These are phyloP conservation scores for Pyrenochaeta sp. DNA, from an alignment of 2,329 filamentous ascomycete species.

Conservation along the genomic window DNA sequence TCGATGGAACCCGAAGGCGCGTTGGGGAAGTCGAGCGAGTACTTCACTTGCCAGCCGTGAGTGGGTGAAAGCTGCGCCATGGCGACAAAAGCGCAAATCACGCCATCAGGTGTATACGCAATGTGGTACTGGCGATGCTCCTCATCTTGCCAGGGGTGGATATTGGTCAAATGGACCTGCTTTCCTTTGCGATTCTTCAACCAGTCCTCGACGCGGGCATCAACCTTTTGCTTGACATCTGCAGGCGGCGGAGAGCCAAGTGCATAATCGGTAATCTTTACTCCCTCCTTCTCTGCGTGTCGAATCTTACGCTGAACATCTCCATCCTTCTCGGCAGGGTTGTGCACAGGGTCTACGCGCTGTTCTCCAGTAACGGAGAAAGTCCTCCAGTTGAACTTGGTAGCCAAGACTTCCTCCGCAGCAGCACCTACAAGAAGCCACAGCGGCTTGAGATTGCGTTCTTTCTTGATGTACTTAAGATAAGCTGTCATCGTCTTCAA, in stretches of 20 bases:
- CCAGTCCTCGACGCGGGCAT: constrained; percentile 81
- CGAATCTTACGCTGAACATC: constrained; percentile 78
- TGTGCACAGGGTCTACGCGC: constrained; percentile 77
- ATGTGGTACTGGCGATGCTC: constrained; percentile 88
- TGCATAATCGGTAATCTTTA: constrained; percentile 78
- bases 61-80: constrained; percentile 81
- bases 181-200: constrained; percentile 79
- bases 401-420: constrained; percentile 80
- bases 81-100: constrained; percentile 79
- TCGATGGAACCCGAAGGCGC: constrained; percentile 90
- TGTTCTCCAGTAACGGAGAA: constrained; percentile 90
- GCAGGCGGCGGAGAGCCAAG: constrained; percentile 70
- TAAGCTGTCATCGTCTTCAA: constrained; percentile 76
- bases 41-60: constrained; percentile 94
- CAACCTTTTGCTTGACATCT: constrained; percentile 73
- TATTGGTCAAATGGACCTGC: constrained; percentile 90
- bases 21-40: constrained; percentile 90
- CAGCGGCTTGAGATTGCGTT: constrained; percentile 77
- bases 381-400: constrained; percentile 85
- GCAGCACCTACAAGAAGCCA: constrained; percentile 88
- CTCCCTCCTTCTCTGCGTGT: constrained; percentile 81
- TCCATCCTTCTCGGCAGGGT: constrained; percentile 70
- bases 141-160: constrained; percentile 85
- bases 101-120: constrained; percentile 75
- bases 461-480: constrained; percentile 76